Conservation (phyloP, 306 rosid genomes). For the Prunus kanzakura region DNA sequence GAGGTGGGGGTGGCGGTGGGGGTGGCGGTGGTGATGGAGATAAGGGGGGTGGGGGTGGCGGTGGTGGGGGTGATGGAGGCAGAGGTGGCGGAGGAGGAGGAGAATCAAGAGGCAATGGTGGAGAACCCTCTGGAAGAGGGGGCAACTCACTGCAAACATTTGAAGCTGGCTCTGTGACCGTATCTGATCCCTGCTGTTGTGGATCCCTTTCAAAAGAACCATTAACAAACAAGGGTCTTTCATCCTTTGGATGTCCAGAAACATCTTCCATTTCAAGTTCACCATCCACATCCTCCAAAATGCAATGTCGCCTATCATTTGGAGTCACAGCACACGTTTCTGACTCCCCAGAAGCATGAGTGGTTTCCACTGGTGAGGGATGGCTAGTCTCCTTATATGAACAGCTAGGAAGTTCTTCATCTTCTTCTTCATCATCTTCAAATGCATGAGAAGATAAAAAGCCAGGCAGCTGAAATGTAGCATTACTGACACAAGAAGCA, state of each 20-base stretch:
- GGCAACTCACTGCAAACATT: constrained; percentile 43
- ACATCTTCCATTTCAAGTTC: constrained; percentile 99
- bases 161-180: constrained; percentile 38
- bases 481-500: constrained; percentile 65
- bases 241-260: constrained; percentile 85
- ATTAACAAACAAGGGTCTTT: constrained; percentile 37
- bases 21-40: constrained; percentile 46
- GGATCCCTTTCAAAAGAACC: constrained; percentile 48
- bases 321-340: constrained; percentile 71
- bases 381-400: constrained; percentile 50
- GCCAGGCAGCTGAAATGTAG: constrained; percentile 96
- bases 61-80: constrained; percentile 95
- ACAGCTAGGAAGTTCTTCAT: constrained; percentile 54
- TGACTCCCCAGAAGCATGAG: constrained; percentile 52
- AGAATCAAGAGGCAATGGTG: constrained; percentile 89
- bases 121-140: constrained; percentile 72
- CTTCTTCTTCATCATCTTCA: constrained; percentile 80
- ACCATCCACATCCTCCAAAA: constrained; percentile 95
- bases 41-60: constrained; percentile 56
- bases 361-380: constrained; percentile 44
- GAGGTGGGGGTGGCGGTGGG: constrained; percentile 6
- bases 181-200: constrained; percentile 40
- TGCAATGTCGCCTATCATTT: constrained; percentile 89
- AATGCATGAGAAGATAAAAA: constrained; percentile 69
- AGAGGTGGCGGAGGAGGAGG: constrained; percentile 92